These are phyloP conservation scores for Trametes cingulata DNA, from an alignment of 768 basidiomycete species.

Conservation along the genomic window DNA sequence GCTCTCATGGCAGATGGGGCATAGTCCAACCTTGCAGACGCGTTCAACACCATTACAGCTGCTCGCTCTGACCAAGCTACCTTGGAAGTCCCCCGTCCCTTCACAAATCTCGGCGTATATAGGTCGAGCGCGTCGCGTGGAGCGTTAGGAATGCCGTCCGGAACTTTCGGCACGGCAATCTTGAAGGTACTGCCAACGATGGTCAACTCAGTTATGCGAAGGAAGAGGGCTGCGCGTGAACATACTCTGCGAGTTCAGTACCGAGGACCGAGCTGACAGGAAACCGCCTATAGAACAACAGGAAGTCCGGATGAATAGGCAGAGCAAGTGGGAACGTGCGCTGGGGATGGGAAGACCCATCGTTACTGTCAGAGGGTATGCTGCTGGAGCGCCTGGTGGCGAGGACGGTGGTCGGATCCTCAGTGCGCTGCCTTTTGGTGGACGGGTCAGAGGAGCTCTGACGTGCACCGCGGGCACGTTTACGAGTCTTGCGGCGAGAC, in stretches of 20 bases:
- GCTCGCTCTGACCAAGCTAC: conserved; percentile 19
- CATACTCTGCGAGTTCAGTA: conserved; percentile 42
- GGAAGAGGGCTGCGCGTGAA: neutral
- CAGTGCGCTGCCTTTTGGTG: conserved; percentile 2
- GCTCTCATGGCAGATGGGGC: conserved; percentile 73
- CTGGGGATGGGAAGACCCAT: conserved; percentile 30
- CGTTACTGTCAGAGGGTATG: neutral
- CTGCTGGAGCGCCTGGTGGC: neutral
- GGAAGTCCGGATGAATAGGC: conserved; percentile 48
- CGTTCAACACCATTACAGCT: neutral
- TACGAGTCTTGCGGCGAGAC: neutral
- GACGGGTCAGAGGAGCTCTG: neutral
- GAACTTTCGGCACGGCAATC: conserved; percentile 16
- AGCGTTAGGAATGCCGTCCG: conserved; percentile 54
- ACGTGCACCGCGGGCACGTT: neutral
- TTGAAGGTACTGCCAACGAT: neutral
- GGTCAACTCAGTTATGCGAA: neutral
- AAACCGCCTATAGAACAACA: conserved; percentile 71
- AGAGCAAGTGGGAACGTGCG: conserved; percentile 56
- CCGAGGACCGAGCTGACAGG: conserved; percentile 61
- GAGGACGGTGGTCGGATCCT: neutral
- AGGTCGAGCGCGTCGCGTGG: conserved; percentile 64
- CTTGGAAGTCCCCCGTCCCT: conserved; percentile 66
- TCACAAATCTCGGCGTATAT: conserved; percentile 78
- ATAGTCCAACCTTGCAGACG: conserved; percentile 51